Base-by-base conservation (phyloP, 805 yeast genomes). In the Metschnikowia dekortorum region DNA sequence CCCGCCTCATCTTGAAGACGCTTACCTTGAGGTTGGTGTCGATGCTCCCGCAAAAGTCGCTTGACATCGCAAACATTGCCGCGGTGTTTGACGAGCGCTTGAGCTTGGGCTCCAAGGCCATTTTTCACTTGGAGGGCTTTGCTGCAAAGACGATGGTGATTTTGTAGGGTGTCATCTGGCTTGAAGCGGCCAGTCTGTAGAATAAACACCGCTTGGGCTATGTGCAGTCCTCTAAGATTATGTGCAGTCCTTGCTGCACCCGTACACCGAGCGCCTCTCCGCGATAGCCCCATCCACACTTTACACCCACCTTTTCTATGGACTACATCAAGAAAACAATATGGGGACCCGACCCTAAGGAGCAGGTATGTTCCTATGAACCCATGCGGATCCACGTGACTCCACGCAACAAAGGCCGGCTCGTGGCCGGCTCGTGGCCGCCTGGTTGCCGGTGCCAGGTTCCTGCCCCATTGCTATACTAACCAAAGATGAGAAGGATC, bases 331-430 rank as follows among this genome's bases (percentile, higher is more conserved):
- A 89, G 70, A 84, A 85, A 64, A 87, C 91, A 4, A 84, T 92
- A 36, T 92, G 95, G 86, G 99, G 99, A 0, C 97, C 98, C 0
- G 97, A 91, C 63, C 97, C 97, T 39, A 85, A 85, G 61, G 98
- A 89, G 61, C 96, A 86, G 61, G 84, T 77, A 66, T 45, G 80
- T 72, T 2, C 36, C 22, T 22, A 1, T 22, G 22, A 22, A 22
- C 22, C 22, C 22, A 6, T 4, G 13, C n/a, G 6, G 18, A 16
- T 6, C 11, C 38, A 36, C 26, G 26, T 36, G 38, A 16, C 22
- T 22, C 22, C 22, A 4, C 22, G 5, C 22, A 16, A 16, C 18
- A 16, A 16, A 16, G 4, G 22, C 22, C 22, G 22, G 22, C 22
- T 18, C 22, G 22, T 18, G 5, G 22, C 22, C 22, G 22, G 22